Conservation (phyloP, 2,329 filamentous ascomycete genomes). For the Colletotrichum cuscutae region DNA sequence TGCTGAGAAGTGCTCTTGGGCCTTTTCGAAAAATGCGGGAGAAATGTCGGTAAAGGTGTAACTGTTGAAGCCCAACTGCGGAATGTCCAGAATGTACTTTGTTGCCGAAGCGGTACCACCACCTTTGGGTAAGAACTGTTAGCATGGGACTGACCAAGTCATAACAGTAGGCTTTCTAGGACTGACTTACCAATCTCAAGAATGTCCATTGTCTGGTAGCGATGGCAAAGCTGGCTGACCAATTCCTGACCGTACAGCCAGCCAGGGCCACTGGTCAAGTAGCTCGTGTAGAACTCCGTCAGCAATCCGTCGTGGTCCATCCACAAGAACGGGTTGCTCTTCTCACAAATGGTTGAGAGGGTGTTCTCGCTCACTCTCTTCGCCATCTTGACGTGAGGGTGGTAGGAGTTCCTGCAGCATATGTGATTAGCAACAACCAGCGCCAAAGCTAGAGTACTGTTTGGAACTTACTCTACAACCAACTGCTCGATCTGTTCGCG, state of each 20-base stretch:
- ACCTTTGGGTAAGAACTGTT: neutral
- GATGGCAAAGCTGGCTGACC: neutral
- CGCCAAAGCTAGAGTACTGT: too few species aligned
- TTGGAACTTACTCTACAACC: neutral
- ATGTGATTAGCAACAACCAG: neutral
- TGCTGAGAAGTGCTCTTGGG: conserved; percentile 35
- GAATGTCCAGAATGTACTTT: neutral
- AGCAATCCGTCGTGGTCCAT: conserved; percentile 22
- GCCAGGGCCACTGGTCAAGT: conserved; percentile 11
- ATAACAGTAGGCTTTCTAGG: too few species aligned
- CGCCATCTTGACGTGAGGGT: neutral
- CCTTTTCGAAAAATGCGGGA: conserved; percentile 37
- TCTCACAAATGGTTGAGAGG: conserved; percentile 9
- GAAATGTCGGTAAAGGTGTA: conserved; percentile 42
- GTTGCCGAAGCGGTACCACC: conserved; percentile 19
- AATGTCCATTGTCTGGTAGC: conserved; percentile 26
- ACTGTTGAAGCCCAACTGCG: conserved; percentile 19
- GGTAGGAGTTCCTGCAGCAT: neutral
- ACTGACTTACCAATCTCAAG: conserved; percentile 42
- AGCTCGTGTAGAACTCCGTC: conserved; percentile 15
- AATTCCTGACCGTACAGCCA: conserved; percentile 1
- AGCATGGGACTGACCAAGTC: too few species aligned
- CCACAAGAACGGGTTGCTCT: conserved; percentile 11
- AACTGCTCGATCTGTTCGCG: neutral
- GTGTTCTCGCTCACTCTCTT: conserved; percentile 1